phyloP scores from a whole-genome alignment of 2,329 filamentous ascomycete genomes.

The Periconia macrospinosa region DNA sequence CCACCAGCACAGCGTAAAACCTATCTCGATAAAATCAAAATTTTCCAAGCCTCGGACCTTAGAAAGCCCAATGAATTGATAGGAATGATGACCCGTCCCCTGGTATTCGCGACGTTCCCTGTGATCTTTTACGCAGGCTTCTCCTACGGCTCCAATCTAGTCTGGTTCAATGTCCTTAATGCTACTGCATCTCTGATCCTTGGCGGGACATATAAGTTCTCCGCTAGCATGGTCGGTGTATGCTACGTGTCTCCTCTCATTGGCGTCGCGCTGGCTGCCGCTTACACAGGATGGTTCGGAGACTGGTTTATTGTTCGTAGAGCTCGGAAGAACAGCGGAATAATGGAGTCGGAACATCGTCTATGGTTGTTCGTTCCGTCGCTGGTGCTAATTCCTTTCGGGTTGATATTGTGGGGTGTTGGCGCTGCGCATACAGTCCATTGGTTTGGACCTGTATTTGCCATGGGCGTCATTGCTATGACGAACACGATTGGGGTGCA shows the following conservation, averaged over 20 bases:
- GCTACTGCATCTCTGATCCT: constrained; percentile 46
- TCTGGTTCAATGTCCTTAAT: constrained; percentile 51
- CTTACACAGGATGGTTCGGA: constrained; percentile 37
- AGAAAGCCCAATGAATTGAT: constrained; percentile 31
- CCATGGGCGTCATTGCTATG: constrained; percentile 50
- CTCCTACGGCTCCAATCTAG: constrained; percentile 42
- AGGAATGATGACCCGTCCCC: constrained; percentile 29
- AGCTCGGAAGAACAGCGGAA: constrained; percentile 39
- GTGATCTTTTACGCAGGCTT: constrained; percentile 46
- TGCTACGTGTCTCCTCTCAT: constrained; percentile 41
- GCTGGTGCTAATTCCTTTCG: constrained; percentile 46
- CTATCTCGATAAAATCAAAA: constrained; percentile 36
- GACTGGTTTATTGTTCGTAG: constrained; percentile 37
- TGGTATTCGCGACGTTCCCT: constrained; percentile 32
- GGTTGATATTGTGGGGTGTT: constrained; percentile 53
- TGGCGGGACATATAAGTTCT: constrained; percentile 41
- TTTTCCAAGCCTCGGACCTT: constrained; percentile 29
- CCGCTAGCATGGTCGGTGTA: constrained; percentile 42
- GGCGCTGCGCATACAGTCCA: constrained; percentile 51
- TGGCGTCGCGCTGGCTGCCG: constrained; percentile 39
- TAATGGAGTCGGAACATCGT: constrained; percentile 42
- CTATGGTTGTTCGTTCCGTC: constrained; percentile 43
- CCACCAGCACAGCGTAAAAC: constrained; percentile 23
- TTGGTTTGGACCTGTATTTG: constrained; percentile 52
- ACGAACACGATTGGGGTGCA: constrained; percentile 50